phyloP scores from a whole-genome alignment of 768 basidiomycete species.

The Austroboletus festivus region DNA sequence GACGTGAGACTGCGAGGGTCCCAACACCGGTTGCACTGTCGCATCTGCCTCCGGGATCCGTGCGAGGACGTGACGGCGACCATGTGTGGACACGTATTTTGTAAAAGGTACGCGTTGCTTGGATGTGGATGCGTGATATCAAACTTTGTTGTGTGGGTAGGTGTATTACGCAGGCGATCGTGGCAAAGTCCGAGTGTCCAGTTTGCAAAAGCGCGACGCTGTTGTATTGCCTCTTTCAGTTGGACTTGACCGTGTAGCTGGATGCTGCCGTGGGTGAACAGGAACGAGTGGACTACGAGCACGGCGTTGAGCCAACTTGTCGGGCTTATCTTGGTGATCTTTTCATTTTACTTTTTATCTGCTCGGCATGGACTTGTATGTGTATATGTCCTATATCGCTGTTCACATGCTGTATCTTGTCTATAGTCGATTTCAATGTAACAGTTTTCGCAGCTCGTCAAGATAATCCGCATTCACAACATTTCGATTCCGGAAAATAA shows the following conservation, averaged over 20 bases:
- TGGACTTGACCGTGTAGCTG: slow-evolving; percentile 37
- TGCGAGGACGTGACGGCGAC: slow-evolving; percentile 55
- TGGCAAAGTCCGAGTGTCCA: slow-evolving; percentile 47
- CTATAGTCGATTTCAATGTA: background rate
- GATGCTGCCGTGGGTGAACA: too few species aligned
- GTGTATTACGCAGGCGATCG: slow-evolving; percentile 51
- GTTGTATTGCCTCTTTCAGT: slow-evolving; percentile 52
- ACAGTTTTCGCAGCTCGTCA: too few species aligned
- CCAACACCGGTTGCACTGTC: slow-evolving; percentile 45
- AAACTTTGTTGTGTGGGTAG: slow-evolving; percentile 33
- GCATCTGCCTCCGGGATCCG: slow-evolving; percentile 46
- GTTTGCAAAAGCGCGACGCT: slow-evolving; percentile 49
- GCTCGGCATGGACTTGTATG: background rate
- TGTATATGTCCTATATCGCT: too few species aligned
- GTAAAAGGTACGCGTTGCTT: slow-evolving; percentile 41
- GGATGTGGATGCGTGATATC: background rate
- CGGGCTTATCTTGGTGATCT: background rate
- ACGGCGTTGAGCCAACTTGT: background rate
- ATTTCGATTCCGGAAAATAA: too few species aligned
- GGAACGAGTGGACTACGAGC: too few species aligned
- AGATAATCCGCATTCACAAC: too few species aligned
- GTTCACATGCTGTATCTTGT: slow-evolving; percentile 1
- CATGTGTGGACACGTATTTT: slow-evolving; percentile 64
- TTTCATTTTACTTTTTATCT: background rate
- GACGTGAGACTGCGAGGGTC: too few species aligned